A percentile compares a stretch with the other conserved stretches of the same genome.
These are phyloP conservation scores for Cyclotella cryptica DNA, from an alignment of 108 stramenopile genomes.

Conservation along the genomic window DNA sequence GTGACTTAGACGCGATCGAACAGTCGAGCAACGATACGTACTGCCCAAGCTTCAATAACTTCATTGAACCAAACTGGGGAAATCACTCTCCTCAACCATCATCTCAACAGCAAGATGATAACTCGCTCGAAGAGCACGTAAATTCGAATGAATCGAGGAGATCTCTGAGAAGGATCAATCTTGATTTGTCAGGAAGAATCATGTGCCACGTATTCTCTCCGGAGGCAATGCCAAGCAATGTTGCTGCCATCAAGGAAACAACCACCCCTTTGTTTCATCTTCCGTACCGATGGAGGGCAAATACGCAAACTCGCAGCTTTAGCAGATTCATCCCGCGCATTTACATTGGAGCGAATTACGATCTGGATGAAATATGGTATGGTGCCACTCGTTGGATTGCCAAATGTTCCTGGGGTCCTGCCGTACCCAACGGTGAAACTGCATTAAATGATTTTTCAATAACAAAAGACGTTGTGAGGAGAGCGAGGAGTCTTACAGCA, in stretches of 20 bases:
- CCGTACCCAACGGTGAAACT: neutral
- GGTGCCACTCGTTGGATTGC: constrained; percentile 52
- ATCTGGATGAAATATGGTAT: constrained; percentile 54
- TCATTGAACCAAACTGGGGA: neutral
- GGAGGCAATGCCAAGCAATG: neutral
- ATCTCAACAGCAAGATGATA: neutral
- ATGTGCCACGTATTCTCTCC: constrained; percentile 45
- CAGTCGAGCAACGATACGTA: neutral
- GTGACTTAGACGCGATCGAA: constrained; percentile 27
- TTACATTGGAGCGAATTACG: constrained; percentile 42
- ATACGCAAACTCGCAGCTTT: neutral
- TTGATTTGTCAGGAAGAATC: constrained; percentile 49
- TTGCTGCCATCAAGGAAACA: neutral
- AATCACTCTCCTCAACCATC: neutral
- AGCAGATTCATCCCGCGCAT: constrained; percentile 22
- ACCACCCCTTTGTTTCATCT: constrained; percentile 18
- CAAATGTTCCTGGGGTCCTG: constrained; percentile 32
- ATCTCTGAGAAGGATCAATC: constrained; percentile 28
- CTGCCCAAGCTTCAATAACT: neutral
- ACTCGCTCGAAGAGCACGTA: neutral
- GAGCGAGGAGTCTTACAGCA: neutral
- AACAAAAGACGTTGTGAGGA: neutral
- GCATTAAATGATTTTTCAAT: neutral
- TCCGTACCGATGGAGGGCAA: neutral
- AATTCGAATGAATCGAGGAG: neutral